phyloP scores from a whole-genome alignment of 73 alveolate genomes.

The Paramecium caudatum region DNA sequence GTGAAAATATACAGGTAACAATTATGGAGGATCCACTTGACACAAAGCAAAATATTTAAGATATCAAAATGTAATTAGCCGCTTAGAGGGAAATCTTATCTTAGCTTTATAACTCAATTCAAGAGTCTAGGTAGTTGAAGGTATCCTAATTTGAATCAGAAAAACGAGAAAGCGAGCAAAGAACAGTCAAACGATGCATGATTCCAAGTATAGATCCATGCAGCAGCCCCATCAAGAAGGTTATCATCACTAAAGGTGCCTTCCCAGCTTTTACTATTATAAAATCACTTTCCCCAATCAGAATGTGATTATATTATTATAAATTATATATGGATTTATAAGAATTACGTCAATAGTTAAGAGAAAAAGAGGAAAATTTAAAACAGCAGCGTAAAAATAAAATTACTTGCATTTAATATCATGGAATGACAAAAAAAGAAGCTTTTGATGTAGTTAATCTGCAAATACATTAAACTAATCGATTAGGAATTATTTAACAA shows the following conservation, averaged over 20 bases:
- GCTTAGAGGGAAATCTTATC: constrained; percentile 6
- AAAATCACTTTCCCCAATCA: constrained; percentile 24
- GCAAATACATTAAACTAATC: background rate
- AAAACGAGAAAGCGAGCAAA: constrained; percentile 13
- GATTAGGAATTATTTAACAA: background rate
- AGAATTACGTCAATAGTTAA: too few relatives aligned
- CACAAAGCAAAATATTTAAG: background rate
- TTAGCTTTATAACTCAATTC: background rate
- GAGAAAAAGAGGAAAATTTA: constrained; percentile 11
- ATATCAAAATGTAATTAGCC: background rate
- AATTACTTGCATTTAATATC: background rate
- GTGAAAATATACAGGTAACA: constrained; percentile 16
- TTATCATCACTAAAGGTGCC: constrained; percentile 18
- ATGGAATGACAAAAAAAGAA: constrained; percentile 21
- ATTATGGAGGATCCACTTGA: background rate
- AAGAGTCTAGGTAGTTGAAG: constrained; percentile 11
- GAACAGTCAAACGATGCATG: constrained; percentile 20
- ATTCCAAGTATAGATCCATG: background rate
- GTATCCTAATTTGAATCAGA: background rate
- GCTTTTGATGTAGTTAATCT: constrained; percentile 6
- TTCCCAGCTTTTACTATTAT: constrained; percentile 56
- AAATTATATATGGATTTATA: background rate
- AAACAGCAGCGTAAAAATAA: background rate
- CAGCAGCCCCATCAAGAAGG: constrained; percentile 42
- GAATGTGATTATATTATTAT: constrained; percentile 27